Evolutionary conservation across 306 rosid genomes (phyloP), one percentile per base, ranked within the genome.

Genomic region (Cucumis cinereus): DNA sequence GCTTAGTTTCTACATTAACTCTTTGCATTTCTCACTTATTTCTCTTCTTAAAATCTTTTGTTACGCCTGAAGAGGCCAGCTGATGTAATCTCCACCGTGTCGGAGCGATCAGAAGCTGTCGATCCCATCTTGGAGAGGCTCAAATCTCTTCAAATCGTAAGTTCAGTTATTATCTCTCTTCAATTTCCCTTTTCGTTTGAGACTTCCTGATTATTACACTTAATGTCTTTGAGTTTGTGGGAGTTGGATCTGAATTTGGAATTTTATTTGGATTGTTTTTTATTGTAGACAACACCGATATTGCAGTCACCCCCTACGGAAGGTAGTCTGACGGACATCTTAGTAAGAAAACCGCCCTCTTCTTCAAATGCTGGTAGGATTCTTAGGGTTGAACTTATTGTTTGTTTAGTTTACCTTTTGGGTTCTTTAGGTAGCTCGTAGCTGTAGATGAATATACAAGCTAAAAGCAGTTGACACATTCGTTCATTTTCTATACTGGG

Each of bases 21-120:
- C 26, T 43, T 20, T 41, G 19, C 35, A 1, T 15, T 14, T 0
- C 8, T 24, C 69, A 49, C 43, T 41, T 43, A 1, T 15, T 1
- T 30, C 54, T 11, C 8, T 58, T 20, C 26, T 59, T 30, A 33
- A 4, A 35, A 14, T 30, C 40, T 12, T 81, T 24, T 47, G 74
- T 24, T 26, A 41, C 60, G 53, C 45, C 33, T 77, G 81, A 79
- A 90, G 97, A 50, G 82, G 35, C 78, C 81, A 16, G 87, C 70
- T 77, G 96, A 95, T 47, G 87, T 82, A 87, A 92, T 92, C 85
- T 90, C 99, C 82, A 88, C 98, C 78, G 89, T 90, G 50, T 85
- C 89, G 8, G 89, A 82, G 68, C 91, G 89, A 82, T 88, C 83
- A 8, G 86, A 86, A 76, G 83, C 82, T 40, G 82, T 86, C 24